Base-by-base conservation (phyloP, 768 basidiomycete species). In the Ephemerocybe angulata region DNA sequence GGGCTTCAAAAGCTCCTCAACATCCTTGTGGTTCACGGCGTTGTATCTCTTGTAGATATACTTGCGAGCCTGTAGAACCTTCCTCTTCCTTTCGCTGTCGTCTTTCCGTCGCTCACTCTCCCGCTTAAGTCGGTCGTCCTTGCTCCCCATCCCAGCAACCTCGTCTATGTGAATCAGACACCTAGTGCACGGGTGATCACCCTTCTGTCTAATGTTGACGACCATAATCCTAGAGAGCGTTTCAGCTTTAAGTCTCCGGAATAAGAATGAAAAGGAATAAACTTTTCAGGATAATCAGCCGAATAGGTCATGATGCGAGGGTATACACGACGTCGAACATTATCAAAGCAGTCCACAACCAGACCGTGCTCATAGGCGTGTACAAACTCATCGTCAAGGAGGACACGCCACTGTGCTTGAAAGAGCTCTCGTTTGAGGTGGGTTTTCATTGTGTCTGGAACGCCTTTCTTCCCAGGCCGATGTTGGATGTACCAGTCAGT, bases 231-330 rank as follows among this genome's bases (percentile, higher is more conserved):
- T 41, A 46, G 13, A 19, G 22, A 33, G 19, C 21, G 28, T 5
- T 6, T 12, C 17, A 50, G 40, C 27, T 5, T 33, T 28, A 8
- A 30, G 7, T 22, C 10, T 17, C 69, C 28, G 15, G 33, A 50
- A 37, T 10, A 22, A 12, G 12, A 24, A 15, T 38, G 7, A 19
- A 8, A n/a, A 15, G 11, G 31, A 22, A 13, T 67, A 52, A 56
- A 77, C 75, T 73, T 73, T 51, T 76, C 75, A 5, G 71, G 73
- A 57, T 76, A 76, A 58, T 74, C 72, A 0, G 72, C 70, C 1
- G 71, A 67, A 54, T 73, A 72, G 0, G 65, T 70, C 44, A 74
- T 66, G 25, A 76, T 51, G 0, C 65, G 59, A 7, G 70, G 71
- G 58, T 64, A 76, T 10, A 76, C 49, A 1, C 60, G 61, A 1